Percentiles rank a stretch among this genome's conserved stretches.
Evolutionary conservation across 2,329 filamentous ascomycete genomes (phyloP).

Genomic region (Verticillium albo-atrum): DNA sequence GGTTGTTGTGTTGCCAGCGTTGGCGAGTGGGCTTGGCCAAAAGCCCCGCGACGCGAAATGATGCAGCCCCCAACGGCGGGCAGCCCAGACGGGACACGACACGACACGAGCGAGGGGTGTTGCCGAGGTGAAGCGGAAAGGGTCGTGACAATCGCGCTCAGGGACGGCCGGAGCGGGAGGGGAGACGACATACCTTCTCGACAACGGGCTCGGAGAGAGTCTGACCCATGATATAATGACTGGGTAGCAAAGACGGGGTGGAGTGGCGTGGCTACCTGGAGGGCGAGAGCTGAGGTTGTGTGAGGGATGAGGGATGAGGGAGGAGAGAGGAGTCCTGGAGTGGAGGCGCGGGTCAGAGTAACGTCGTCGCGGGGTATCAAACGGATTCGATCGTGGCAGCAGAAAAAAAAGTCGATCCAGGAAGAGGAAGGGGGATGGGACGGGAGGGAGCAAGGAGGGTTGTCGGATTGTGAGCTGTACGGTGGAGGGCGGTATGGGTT

Average conservation of each 20-base stretch:
- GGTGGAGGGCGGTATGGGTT: not conserved
- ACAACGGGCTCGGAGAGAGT: slow-evolving; percentile 98
- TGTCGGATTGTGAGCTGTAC: not conserved
- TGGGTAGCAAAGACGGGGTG: slow-evolving; percentile 13
- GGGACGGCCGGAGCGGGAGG: not conserved
- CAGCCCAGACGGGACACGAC: not conserved
- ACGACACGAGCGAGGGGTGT: not conserved
- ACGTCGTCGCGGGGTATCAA: not conserved
- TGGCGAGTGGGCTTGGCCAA: not conserved
- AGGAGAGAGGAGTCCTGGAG: not conserved
- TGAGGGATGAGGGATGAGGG: not conserved
- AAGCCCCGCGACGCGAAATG: not conserved
- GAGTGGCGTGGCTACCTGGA: slow-evolving; percentile 21
- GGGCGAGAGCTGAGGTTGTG: not conserved
- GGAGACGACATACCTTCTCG: slow-evolving; percentile 74
- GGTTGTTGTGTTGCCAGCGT: not conserved
- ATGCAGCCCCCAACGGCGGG: not conserved
- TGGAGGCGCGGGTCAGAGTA: not conserved
- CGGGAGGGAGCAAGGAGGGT: not conserved
- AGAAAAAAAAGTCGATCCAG: not conserved
- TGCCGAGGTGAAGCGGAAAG: not conserved
- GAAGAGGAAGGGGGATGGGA: not conserved
- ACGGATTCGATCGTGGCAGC: not conserved
- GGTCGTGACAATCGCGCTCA: not conserved
- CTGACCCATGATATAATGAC: slow-evolving; percentile 88